Base-by-base conservation (phyloP, 257 asterid genomes). In the Plantago ovata region DNA sequence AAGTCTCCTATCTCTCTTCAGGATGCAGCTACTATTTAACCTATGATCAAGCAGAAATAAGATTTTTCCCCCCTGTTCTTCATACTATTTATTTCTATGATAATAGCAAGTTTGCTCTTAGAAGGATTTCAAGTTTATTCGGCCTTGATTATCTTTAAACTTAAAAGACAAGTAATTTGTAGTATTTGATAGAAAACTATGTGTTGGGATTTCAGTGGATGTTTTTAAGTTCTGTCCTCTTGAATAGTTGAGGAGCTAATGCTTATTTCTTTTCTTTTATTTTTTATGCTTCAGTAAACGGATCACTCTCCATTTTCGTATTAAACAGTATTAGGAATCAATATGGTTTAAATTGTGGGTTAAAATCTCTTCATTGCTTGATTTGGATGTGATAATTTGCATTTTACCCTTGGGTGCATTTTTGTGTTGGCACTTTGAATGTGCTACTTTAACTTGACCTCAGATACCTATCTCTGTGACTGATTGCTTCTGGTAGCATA, bases 391-490 rank as follows among this genome's bases (percentile, higher is more conserved):
- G 7, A 28, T 3, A 28, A 28, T 28, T 28, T 28, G 7, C 36
- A 28, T 28, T 28, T 28, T 19, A 10, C 38, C 33, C 38, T 50
- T 23, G 32, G 10, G 32, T 12, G 32, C 28, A 16, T 20, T 50
- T 13, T 22, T 50, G 18, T 50, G 56, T 50, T 20, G 55, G 21
- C 61, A 56, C 2, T 56, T 10, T 18, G 61, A 13, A 40, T 20
- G 10, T 57, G 18, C 45, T 18, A 18, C 9, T 20, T 1, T 50
- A 50, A 23, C 16, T 20, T 8, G 3, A 20, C 2, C 38, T 16
- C 20, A n/a, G 56, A 22, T 18, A 50, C 56, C 18, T 50, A 12
- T 50, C 1, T 18, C 11, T 50, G 55, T 33, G 20, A 20, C 55
- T 49, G 16, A 21, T 49, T 49, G 55, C 2, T 49, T 49, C 55